Base-by-base conservation (phyloP, 1,139 yeast genomes). In the Yamadazyma trypodendri region DNA sequence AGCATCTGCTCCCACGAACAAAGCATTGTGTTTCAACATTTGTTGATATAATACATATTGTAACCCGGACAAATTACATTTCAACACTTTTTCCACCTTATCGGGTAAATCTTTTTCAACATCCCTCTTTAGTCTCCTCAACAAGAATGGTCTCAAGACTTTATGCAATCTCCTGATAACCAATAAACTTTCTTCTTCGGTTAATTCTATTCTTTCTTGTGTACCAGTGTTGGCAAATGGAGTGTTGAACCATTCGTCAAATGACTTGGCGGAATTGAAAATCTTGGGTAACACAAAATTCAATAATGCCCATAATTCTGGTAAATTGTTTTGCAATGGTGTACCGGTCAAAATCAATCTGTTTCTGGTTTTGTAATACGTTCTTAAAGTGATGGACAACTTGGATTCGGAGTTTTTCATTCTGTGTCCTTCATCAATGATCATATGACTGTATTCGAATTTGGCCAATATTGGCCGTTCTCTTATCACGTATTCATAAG, bases 101-200 rank as follows among this genome's bases (percentile, higher is more conserved):
- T 88, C 90, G 2, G 98, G 98, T 49, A 92, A 75, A 57, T 90
- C 97, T 58, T 89, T 90, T 58, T 92, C 98, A 28, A 92, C 98
- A 68, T 92, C 98, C 61, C 89, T 90, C 67, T 92, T 92, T 66
- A 92, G 76, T 69, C 98, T 84, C 66, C 98, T 81, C 54, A 92
- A 72, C 52, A 92, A 71, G 75, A 92, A 92, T 2, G 98, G 98
- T 57, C 98, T 78, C 56, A 92, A 74, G 17, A 92, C 98, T 60
- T 92, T 92, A 62, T 92, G 98, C 58, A 92, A 75, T 77, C 98
- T 87, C 61, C 97, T 76, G 56, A 92, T 92, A 42, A 92, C 87
- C 68, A 92, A 79, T 48, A 92, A 71, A 14, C 96, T 84, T 64
- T 92, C 98, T 81, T 92, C 98, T 75, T 92, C 92, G 12, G 85